Base-by-base conservation (phyloP, 2,329 filamentous ascomycete species). In the Curvularia verruculosa region DNA sequence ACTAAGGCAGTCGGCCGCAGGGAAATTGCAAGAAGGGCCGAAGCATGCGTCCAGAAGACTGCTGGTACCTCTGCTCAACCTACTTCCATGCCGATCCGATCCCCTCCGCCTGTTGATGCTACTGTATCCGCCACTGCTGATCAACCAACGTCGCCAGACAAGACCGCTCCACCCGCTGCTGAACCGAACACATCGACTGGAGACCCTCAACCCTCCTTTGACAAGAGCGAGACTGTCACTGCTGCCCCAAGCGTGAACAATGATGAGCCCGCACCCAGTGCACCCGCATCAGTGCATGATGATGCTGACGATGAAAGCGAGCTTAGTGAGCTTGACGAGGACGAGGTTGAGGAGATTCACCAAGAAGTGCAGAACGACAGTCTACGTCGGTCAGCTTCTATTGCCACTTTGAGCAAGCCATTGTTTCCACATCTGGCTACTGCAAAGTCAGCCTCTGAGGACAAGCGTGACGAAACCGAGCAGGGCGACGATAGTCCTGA, bases 1-100 rank as follows among this genome's bases (percentile, higher is more conserved):
- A 81, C 83, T 19, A 85, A 86, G 66, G 83, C 84, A 5, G 84
- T 88, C 6, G 84, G 85, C 6, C 79, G 84, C 26, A 79, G 84
- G 13, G 85, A 88, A 61, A 80, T 88, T 24, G 81, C 84, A 57
- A 81, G 82, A 43, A 81, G 81, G 60, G 85, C 85, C 8, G 86
- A 88, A 70, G 80, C 82, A 0, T 84, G 84, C 57, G 80, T 82
- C 1, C 70, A 75, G 59, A 81, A 78, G 61, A 70, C 73, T 36
- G 68, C 69, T 26, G 66, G 69, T 48, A 67, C 78, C 61, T 63
- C 66, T 1, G 29, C 64, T 18, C 52, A 63, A n/a, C 45, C 65
- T n/a, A 67, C 69, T 4, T 61, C 67, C 0, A 75, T 76, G 47
- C 68, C 73, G 0, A 75, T 76, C 10, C 73, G 74, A 67, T 74